Conservation (phyloP, 2,329 filamentous ascomycete genomes). For the Tolypocladium amazonense region DNA sequence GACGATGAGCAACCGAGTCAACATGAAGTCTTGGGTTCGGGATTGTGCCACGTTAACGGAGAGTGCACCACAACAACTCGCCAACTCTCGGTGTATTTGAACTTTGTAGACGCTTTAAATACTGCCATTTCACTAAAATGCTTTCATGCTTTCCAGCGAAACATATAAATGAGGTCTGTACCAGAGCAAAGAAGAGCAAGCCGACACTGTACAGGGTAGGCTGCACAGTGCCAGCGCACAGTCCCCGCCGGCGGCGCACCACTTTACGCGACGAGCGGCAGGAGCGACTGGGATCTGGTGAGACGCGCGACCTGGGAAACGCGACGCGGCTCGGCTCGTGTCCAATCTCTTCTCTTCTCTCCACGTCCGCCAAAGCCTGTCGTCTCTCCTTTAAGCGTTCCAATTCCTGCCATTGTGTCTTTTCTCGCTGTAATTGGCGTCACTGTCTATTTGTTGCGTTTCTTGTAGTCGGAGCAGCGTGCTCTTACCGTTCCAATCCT, state of each 20-base stretch:
- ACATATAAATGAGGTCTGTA: too few relatives aligned
- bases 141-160: not conserved
- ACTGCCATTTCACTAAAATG: too few relatives aligned
- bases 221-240: not conserved
- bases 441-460: not conserved
- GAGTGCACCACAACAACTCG: too few relatives aligned
- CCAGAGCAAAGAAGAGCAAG: not conserved
- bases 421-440: not conserved
- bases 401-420: not conserved
- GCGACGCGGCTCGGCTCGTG: constrained; percentile 1
- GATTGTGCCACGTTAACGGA: too few relatives aligned
- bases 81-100: too few relatives aligned
- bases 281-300: not conserved
- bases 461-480: not conserved
- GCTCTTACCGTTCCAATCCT: not conserved
- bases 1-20: too few relatives aligned
- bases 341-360: not conserved
- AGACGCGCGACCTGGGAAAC: too few relatives aligned
- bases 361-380: not conserved
- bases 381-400: not conserved
- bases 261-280: not conserved
- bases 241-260: not conserved
- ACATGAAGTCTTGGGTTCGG: too few relatives aligned
- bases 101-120: too few relatives aligned
- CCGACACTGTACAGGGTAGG: not conserved